Evolutionary conservation across 768 basidiomycete genomes (phyloP), one percentile per base, ranked within the genome.

Genomic region (Kwoniella mangroviensis): DNA sequence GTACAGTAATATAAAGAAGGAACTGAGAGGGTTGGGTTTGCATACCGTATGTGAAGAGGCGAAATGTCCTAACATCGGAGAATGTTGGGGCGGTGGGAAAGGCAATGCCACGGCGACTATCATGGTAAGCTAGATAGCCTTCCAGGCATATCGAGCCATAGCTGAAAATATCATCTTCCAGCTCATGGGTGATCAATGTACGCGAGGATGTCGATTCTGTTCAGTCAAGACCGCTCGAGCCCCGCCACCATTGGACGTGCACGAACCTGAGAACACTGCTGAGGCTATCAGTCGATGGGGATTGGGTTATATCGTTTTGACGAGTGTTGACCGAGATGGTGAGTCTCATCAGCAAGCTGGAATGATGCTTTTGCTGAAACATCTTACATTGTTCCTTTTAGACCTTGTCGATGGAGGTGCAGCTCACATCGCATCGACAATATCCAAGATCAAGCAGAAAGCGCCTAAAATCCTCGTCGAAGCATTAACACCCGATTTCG

Each of bases 131-230:
- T 57, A 42, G 45, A 22, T 17, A 34, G 1, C 34, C 34, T 34
- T 34, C 3, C 4, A 34, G 9, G 34, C 34, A 40, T 22, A 26
- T 13, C 6, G 34, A 7, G 45, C 10, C 45, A 49, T 49, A 49
- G 45, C 12, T 34, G 6, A 34, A 6, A 34, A 34, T 34, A 6
- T 34, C 34, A 6, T 34, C 34, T 7, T 34, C 6, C 73, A 98
- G 95, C 85, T 99, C 15, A 98, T 99, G 97, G 97, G 97, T 10
- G 96, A 98, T 84, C 97, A 94, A 15, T 99, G 97, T 81, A 99
- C 97, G 43, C 89, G 97, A 79, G 97, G 94, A 1, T 99, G 97
- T 84, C 87, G 95, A 65, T 99, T 99, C 81, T 99, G 97, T 78
- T 92, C 95, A 10, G 93, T 99, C 61, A 97, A 97, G 86, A 99